Evolutionary conservation across 2,329 filamentous ascomycete genomes (phyloP).

Genomic region (Apiospora saccharicola): DNA sequence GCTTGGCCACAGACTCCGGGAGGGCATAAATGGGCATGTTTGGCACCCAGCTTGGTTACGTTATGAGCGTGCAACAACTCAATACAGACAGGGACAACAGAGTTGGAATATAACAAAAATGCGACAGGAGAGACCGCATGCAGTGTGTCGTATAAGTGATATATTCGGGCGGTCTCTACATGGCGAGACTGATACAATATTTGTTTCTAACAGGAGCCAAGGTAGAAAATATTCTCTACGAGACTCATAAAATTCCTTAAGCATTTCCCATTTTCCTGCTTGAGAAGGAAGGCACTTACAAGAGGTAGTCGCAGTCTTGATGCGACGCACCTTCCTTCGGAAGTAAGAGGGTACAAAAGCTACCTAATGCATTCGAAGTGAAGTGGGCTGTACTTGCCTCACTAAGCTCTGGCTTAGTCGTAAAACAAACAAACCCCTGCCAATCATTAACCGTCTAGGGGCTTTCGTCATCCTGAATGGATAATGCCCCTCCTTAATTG

Average conservation of each 20-base stretch:
- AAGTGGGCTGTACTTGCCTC: not conserved
- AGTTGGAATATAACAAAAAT: not conserved
- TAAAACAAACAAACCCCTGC: slow-evolving; percentile 18
- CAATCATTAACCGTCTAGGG: not conserved
- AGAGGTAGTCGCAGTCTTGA: not conserved
- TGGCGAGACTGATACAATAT: not conserved
- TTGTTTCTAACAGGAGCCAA: not conserved
- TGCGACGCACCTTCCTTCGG: not conserved
- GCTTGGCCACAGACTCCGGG: slow-evolving; percentile 56
- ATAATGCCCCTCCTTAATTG: slow-evolving; percentile 4
- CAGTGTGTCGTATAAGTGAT: not conserved
- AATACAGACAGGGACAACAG: not conserved
- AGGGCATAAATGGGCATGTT: slow-evolving; percentile 60
- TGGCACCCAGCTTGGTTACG: not conserved
- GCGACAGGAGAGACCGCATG: not conserved
- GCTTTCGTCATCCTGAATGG: slow-evolving; percentile 13
- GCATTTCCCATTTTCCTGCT: not conserved
- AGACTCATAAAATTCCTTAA: not conserved
- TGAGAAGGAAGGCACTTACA: not conserved
- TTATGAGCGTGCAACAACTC: not conserved
- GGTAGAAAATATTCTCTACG: not conserved
- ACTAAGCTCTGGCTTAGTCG: not conserved
- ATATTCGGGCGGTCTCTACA: not conserved
- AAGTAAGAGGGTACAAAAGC: not conserved
- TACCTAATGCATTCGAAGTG: not conserved